Base-by-base conservation (phyloP, 2,329 filamentous ascomycete species). In the Ascosphaera apis region DNA sequence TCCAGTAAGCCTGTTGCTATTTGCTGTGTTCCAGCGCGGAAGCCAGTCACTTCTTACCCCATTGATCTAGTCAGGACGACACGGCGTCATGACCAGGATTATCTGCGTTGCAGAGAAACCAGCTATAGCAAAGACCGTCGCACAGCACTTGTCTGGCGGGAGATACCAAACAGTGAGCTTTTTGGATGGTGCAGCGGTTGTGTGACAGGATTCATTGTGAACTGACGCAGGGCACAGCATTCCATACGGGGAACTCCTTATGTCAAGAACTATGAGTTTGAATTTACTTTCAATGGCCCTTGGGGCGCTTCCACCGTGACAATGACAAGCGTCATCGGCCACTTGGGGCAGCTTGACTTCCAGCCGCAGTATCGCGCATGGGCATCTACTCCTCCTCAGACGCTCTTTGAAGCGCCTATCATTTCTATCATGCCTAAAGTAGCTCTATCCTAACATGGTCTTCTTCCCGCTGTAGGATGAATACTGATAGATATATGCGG, bases 211-310 rank as follows among this genome's bases (percentile, higher is more conserved):
- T 25, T 25, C 21, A 6, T 25, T 25, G n/a, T n/a, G n/a, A n/a
- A n/a, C n/a, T 34, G n/a, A 5, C n/a, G 33, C 4, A n/a, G 15
- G 4, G 36, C 35, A 11, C 47, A 91, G 81, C 65, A 66, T 45
- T 66, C 69, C 42, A 77, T 82, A 2, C 62, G 50, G 25, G 67
- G 71, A 15, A 73, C 73, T 43, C 67, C 69, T 45, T 95, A 74
- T 56, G 76, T 91, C 53, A 95, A 93, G 53, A 98, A 98, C 48
- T 95, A 93, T 58, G 66, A 72, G 18, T 98, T 98, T 50, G 67
- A 76, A 33, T 98, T 88, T 57, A 73, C 81, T 51, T 98, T 98
- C 53, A 75, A 75, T 4, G 66, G 62, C 33, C 63, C 67, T 43
- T 92, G 82, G 78, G 83, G 84, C 15, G 65, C 64, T 41, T 92